Percentiles rank a stretch among this genome's conserved stretches.
Conservation (phyloP, 305 asterid genomes). For the Fraxinus paxiana region DNA sequence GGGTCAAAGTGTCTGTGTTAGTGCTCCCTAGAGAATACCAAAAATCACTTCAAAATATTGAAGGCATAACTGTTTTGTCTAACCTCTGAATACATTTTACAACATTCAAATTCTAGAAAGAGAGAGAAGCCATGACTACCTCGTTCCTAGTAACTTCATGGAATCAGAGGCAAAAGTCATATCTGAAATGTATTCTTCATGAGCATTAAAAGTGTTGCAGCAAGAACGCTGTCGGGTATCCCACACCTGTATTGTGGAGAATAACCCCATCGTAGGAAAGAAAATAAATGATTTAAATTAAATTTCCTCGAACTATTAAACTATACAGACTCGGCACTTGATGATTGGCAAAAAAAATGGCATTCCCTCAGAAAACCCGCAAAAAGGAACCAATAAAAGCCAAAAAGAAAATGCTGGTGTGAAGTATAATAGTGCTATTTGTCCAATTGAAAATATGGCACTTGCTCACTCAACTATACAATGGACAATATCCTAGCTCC, state of each 20-base stretch:
- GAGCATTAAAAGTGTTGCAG: constrained; percentile 57
- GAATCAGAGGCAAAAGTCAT: constrained; percentile 74
- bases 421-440: neutral
- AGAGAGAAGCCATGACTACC: constrained; percentile 37
- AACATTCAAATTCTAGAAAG: neutral
- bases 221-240: constrained; percentile 88
- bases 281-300: neutral
- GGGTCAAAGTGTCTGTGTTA: neutral
- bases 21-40: neutral
- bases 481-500: neutral
- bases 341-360: neutral
- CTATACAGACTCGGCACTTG: neutral
- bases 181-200: constrained; percentile 81
- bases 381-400: constrained; percentile 1
- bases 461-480: neutral
- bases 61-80: neutral
- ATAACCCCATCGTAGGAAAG: constrained; percentile 10
- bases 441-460: neutral
- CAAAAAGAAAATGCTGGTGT: neutral
- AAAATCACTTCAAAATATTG: neutral
- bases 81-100: neutral
- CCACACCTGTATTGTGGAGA: constrained; percentile 57
- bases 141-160: constrained; percentile 66
- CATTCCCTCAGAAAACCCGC: neutral
- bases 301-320: neutral